Conservation (phyloP, 805 yeast genomes). For the Nakazawaea molendinolei region DNA sequence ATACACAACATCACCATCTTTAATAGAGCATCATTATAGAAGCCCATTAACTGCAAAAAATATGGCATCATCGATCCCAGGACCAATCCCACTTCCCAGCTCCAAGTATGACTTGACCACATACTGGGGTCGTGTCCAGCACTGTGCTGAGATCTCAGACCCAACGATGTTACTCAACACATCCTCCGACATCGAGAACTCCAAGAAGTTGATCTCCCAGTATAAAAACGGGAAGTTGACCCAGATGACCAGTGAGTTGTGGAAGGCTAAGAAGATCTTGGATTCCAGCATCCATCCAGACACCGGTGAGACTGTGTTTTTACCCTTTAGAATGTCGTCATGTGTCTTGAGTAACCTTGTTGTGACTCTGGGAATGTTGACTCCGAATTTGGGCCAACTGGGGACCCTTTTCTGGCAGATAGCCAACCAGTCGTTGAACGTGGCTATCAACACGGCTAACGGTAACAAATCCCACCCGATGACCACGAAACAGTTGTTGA, state of each 20-base stretch:
- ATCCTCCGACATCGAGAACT: slow-evolving; percentile 48
- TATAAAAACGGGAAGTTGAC: slow-evolving; percentile 64
- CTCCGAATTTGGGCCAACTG: slow-evolving; percentile 82
- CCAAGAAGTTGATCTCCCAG: slow-evolving; percentile 61
- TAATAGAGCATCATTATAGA: too few relatives aligned
- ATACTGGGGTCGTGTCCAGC: slow-evolving; percentile 91
- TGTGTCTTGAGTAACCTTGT: slow-evolving; percentile 90
- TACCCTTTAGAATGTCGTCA: slow-evolving; percentile 96
- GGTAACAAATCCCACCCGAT: slow-evolving; percentile 94
- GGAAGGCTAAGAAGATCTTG: slow-evolving; percentile 81
- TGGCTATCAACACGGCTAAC: slow-evolving; percentile 93
- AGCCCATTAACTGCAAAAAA: too few relatives aligned
- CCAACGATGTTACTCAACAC: slow-evolving; percentile 85
- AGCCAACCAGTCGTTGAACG: slow-evolving; percentile 94
- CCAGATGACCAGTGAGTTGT: slow-evolving; percentile 70
- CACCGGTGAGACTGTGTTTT: slow-evolving; percentile 84
- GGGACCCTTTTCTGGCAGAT: slow-evolving; percentile 98
- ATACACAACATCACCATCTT: too few relatives aligned
- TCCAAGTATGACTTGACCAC: slow-evolving; percentile 76
- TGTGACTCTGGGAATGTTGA: slow-evolving; percentile 96
- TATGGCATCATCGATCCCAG: slow-evolving; percentile 92
- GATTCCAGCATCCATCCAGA: slow-evolving; percentile 97
- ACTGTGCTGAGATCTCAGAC: slow-evolving; percentile 88
- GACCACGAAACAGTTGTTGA: slow-evolving; percentile 66
- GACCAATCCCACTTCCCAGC: slow-evolving; percentile 71